These are phyloP conservation scores for Phytophthora europaea DNA, from an alignment of 352 stramenopile genomes.

Conservation along the genomic window DNA sequence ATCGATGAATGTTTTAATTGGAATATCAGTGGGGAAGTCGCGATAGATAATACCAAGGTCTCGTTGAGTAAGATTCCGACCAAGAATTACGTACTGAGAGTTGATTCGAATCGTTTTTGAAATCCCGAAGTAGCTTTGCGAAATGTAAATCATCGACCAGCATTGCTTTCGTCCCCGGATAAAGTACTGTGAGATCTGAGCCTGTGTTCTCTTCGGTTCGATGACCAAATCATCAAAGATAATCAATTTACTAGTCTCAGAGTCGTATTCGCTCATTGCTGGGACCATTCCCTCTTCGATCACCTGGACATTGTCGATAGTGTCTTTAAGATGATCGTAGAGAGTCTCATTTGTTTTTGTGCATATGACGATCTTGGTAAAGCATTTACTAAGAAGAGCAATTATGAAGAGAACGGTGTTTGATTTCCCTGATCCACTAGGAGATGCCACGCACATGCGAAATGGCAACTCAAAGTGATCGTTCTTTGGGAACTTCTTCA, in stretches of 20 bases:
- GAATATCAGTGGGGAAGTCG: slow-evolving; percentile 21
- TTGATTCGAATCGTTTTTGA: slow-evolving; percentile 29
- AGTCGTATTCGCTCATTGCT: slow-evolving; percentile 22
- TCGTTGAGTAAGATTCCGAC: slow-evolving; percentile 19
- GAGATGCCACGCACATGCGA: slow-evolving; percentile 2
- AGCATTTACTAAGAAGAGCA: slow-evolving; percentile 32
- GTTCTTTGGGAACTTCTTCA: slow-evolving; percentile 26
- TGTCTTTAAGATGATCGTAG: slow-evolving; percentile 31
- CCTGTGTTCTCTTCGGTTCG: slow-evolving; percentile 11
- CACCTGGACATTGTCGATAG: slow-evolving; percentile 15
- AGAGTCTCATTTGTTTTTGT: slow-evolving; percentile 25
- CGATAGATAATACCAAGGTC: no score
- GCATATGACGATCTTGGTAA: slow-evolving; percentile 26
- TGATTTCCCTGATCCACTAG: slow-evolving; percentile 18
- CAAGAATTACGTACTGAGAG: slow-evolving; percentile 21
- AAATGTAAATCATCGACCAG: slow-evolving; percentile 34
- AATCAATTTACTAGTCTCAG: slow-evolving; percentile 25
- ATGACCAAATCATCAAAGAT: slow-evolving; percentile 21
- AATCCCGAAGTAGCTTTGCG: slow-evolving; percentile 12
- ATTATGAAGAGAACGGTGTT: no score
- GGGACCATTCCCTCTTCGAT: slow-evolving; percentile 13
- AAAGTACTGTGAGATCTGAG: slow-evolving; percentile 18
- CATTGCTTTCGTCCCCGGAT: no score
- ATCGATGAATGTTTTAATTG: no score
- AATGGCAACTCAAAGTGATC: slow-evolving; percentile 25